Evolutionary conservation across 352 stramenopile genomes (phyloP), one percentile per base, ranked within the genome.

Genomic region (Plasmopara viticola): DNA sequence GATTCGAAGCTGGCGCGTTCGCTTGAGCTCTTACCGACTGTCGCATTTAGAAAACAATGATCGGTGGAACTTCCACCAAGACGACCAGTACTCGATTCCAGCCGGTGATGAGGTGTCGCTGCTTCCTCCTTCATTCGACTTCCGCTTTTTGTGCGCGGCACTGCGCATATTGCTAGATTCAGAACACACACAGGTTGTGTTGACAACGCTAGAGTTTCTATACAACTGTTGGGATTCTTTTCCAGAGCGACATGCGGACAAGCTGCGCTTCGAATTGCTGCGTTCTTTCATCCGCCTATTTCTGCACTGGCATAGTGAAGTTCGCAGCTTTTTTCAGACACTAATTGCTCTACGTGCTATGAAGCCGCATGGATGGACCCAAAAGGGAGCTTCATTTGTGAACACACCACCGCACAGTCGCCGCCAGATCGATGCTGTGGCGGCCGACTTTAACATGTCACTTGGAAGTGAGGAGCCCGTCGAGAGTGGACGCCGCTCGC

Each of bases 211-310:
- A 30, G 84, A 95, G 51, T 92, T 95, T 48, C 53, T 95, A 28
- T 95, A 95, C 66, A 95, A 95, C 33, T 90, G 81, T 45, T 95
- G 84, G 84, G 84, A 95, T 58, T 91, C 80, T 52, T 95, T 95
- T 28, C 84, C 84, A 1, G 84, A 95, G 53, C 77, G 84, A 12
- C 84, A 95, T 60, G 84, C 84, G 2, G 84, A 95, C 39, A 95
- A 95, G 29, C 56, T 95, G 4, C 80, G 84, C 2, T 91, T 76
- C 44, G 84, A 95, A 51, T 56, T 95, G 18, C 60, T 91, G 6
- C 68, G 84, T 47, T 86, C 75, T 12, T 95, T 95, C 48, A 53
- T 81, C 9, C 78, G 84, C 8, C 53, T 93, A 8, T 95, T 95
- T 47, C 43, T 95, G 39, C 84, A 95, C 49, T 95, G 84, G 84